phyloP scores from a whole-genome alignment of 192 early-diverging fungal genomes.

The Backusella parvicylindrica region DNA sequence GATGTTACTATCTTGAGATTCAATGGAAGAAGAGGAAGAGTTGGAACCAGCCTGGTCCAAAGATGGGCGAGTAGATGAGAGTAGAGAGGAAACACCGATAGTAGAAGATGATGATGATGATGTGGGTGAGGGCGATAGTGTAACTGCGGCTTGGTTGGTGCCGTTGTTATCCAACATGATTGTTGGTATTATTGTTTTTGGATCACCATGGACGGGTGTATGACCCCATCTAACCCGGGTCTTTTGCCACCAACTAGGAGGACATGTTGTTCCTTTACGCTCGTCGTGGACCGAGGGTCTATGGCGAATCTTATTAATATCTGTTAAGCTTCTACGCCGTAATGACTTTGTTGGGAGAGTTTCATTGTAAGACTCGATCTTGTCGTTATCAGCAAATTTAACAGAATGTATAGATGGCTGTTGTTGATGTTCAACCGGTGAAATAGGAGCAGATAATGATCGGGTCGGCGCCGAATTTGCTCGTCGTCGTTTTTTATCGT shows the following conservation, averaged over 20 bases:
- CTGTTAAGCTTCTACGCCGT: neutral
- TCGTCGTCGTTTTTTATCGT: neutral
- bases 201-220: neutral
- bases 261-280: constrained; percentile 4
- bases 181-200: neutral
- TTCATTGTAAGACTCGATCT: neutral
- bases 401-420: neutral
- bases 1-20: neutral
- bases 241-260: constrained; percentile 7
- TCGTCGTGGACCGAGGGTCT: neutral
- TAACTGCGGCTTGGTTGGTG: neutral
- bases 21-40: neutral
- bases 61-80: neutral
- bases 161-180: neutral
- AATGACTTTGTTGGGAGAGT: neutral
- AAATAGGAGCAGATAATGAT: neutral
- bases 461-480: neutral
- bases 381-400: neutral
- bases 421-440: neutral
- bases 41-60: neutral
- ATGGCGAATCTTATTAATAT: neutral
- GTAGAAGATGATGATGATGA: neutral
- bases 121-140: neutral
- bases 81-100: neutral
- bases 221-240: neutral